Percentiles rank a stretch among this genome's conserved stretches.
These are phyloP conservation scores for Pseudevernia furfuracea DNA, from an alignment of 495 filamentous ascomycete species.

Conservation along the genomic window DNA sequence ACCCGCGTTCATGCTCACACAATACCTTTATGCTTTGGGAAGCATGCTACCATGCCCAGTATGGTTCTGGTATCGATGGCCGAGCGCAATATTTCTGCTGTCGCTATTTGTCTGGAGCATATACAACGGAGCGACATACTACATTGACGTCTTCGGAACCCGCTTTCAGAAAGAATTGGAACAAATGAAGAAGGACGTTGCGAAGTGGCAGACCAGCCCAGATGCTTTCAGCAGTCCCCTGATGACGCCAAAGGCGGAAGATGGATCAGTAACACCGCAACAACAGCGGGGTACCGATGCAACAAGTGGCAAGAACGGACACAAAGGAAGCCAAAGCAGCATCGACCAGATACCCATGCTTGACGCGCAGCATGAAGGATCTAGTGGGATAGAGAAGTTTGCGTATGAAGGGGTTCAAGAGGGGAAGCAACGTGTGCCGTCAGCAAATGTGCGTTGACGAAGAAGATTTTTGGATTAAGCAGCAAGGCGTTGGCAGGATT, in stretches of 20 bases:
- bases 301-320: slow-evolving; percentile 8
- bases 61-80: slow-evolving; percentile 88
- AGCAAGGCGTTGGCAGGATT: background rate
- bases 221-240: slow-evolving; percentile 38
- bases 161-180: slow-evolving; percentile 96
- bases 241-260: slow-evolving; percentile 32
- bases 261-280: slow-evolving; percentile 22
- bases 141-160: slow-evolving; percentile 95
- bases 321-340: slow-evolving; percentile 28
- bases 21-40: slow-evolving; percentile 79
- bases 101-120: slow-evolving; percentile 82
- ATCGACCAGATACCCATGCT: slow-evolving; percentile 51
- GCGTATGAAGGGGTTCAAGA: slow-evolving; percentile 13
- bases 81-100: slow-evolving; percentile 66
- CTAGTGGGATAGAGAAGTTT: slow-evolving; percentile 38
- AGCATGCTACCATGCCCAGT: slow-evolving; percentile 92
- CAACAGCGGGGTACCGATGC: slow-evolving; percentile 3
- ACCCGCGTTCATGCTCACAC: slow-evolving; percentile 88
- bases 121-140: slow-evolving; percentile 92
- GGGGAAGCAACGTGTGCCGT: background rate
- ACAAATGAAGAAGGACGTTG: slow-evolving; percentile 78
- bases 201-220: slow-evolving; percentile 68
- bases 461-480: background rate
- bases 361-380: slow-evolving; percentile 36
- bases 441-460: background rate